These are phyloP conservation scores for Metarhizium sp. DNA, from an alignment of 2,329 filamentous ascomycete species.

Conservation along the genomic window DNA sequence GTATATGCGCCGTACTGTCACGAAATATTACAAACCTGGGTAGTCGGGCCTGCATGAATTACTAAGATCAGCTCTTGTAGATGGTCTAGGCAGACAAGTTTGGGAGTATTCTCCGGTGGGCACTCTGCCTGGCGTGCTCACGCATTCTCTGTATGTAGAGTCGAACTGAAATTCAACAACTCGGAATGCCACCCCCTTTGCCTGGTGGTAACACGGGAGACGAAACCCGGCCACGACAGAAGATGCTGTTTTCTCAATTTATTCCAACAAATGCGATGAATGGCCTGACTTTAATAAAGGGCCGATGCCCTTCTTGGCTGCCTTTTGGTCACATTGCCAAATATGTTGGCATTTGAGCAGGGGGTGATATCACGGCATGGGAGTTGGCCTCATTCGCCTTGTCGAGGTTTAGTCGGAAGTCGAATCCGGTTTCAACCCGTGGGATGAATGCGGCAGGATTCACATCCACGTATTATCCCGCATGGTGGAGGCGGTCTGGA, in stretches of 20 bases:
- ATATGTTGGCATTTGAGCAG: background rate
- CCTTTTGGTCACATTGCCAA: background rate
- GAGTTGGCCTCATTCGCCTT: background rate
- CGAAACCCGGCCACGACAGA: conserved; percentile 4
- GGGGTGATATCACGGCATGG: background rate
- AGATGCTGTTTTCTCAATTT: conserved; percentile 1
- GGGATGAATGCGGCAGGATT: background rate
- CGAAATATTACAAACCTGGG: background rate
- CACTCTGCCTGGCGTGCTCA: background rate
- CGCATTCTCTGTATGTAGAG: background rate
- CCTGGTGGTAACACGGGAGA: conserved; percentile 3
- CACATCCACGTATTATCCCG: background rate
- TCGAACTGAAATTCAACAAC: background rate
- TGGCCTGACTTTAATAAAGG: conserved; percentile 8
- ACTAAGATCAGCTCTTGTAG: background rate
- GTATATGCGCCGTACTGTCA: background rate
- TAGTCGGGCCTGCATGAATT: background rate
- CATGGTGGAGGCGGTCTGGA: background rate
- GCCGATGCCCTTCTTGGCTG: conserved; percentile 4
- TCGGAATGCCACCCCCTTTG: background rate
- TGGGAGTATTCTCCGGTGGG: background rate
- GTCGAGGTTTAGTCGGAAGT: background rate
- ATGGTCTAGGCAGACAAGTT: background rate
- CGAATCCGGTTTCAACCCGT: background rate
- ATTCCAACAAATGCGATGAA: conserved; percentile 1